Evolutionary conservation across 148 eudicot genomes (phyloP).

Genomic region (Diospyros kaki): DNA sequence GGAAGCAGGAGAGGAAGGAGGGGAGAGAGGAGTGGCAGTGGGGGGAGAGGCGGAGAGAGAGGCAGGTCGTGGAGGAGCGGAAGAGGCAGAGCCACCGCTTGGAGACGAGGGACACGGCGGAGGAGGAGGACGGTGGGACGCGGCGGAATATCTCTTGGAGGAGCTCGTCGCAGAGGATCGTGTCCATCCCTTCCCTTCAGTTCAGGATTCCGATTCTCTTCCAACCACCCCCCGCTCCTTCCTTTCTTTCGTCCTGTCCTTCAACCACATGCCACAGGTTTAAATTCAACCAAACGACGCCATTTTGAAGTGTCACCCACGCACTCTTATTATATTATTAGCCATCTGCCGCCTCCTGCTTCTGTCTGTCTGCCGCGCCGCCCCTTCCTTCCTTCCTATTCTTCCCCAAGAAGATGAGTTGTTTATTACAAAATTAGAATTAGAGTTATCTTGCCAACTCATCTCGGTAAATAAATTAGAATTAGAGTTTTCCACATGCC

Average conservation of each 20-base stretch:
- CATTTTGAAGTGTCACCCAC: not conserved
- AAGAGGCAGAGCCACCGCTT: slow-evolving; percentile 62
- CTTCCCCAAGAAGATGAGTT: too few relatives aligned
- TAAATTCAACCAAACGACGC: not conserved
- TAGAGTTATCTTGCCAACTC: too few relatives aligned
- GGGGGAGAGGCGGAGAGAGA: slow-evolving; percentile 34
- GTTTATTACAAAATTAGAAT: too few relatives aligned
- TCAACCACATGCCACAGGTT: not conserved
- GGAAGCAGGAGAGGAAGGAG: slow-evolving; percentile 28
- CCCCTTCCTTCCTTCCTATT: too few relatives aligned
- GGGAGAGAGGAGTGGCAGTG: slow-evolving; percentile 32
- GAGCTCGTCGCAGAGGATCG: slow-evolving; percentile 56
- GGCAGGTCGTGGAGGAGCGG: slow-evolving; percentile 46
- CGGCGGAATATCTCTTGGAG: slow-evolving; percentile 59
- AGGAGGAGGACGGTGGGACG: slow-evolving; percentile 38
- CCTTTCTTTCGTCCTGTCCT: not conserved
- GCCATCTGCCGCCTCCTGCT: too few relatives aligned
- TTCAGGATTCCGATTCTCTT: too few relatives aligned
- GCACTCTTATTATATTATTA: too few relatives aligned
- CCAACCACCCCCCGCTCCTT: not conserved
- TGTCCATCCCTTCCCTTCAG: slow-evolving; percentile 35
- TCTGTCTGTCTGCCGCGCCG: too few relatives aligned
- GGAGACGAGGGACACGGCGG: slow-evolving; percentile 52
- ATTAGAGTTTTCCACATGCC: too few relatives aligned
- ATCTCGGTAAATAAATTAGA: too few relatives aligned